Evolutionary conservation across 306 rosid genomes (phyloP).

Genomic region (Pueraria montana): DNA sequence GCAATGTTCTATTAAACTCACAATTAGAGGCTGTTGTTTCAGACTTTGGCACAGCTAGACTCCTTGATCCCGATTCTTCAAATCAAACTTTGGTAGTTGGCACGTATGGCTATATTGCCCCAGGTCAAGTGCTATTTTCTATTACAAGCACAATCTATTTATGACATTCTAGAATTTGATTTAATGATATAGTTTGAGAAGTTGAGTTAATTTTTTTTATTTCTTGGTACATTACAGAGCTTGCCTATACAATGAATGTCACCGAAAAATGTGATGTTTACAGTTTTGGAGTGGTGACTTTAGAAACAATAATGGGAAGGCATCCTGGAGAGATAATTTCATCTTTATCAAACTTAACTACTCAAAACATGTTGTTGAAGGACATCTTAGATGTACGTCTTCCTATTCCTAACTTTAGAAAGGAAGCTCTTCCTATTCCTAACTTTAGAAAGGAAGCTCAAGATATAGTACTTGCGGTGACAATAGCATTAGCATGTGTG

Average conservation of each 20-base stretch:
- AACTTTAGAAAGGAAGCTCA: neutral
- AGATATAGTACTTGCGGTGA: neutral
- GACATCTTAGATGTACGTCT: slow-evolving; percentile 24
- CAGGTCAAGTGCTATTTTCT: no score
- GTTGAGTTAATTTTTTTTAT: neutral
- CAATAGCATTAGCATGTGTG: neutral
- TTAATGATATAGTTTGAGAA: no score
- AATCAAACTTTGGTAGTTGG: no score
- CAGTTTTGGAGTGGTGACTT: slow-evolving; percentile 24
- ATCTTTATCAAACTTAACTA: neutral
- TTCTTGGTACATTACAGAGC: neutral
- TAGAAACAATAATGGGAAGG: slow-evolving; percentile 31
- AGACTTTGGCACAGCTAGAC: no score
- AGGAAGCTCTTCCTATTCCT: neutral
- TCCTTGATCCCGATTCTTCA: no score
- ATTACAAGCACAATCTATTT: no score
- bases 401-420: no score
- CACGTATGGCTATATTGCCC: no score
- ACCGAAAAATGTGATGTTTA: slow-evolving; percentile 42
- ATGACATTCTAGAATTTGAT: neutral
- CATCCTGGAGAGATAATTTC: slow-evolving; percentile 16
- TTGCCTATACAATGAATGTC: neutral
- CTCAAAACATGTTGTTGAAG: slow-evolving; percentile 9
- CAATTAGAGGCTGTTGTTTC: no score
- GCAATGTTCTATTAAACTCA: no score